These are phyloP conservation scores for Lachnellula cervina DNA, from an alignment of 2,329 filamentous ascomycete species.

Conservation along the genomic window DNA sequence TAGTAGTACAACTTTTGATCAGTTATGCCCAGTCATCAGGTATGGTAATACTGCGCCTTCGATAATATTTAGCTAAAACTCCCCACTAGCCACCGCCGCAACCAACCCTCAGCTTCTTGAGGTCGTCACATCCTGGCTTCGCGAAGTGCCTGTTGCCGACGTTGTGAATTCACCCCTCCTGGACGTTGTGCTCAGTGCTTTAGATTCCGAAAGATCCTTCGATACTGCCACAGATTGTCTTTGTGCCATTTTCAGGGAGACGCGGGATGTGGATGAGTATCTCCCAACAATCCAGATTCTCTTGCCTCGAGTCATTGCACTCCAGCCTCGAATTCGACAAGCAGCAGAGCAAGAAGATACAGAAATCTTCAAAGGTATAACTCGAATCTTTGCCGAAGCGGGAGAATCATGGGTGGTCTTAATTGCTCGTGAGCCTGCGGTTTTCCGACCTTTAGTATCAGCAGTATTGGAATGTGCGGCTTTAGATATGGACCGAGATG, in stretches of 20 bases:
- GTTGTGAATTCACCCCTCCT: slow-evolving; percentile 84
- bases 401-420: slow-evolving; percentile 92
- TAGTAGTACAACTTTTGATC: slow-evolving; percentile 81
- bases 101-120: slow-evolving; percentile 88
- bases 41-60: slow-evolving; percentile 41
- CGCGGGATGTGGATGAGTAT: slow-evolving; percentile 87
- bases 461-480: slow-evolving; percentile 87
- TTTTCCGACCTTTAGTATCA: slow-evolving; percentile 83
- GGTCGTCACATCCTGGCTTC: slow-evolving; percentile 94
- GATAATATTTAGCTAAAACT: slow-evolving; percentile 21
- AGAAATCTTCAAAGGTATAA: slow-evolving; percentile 82
- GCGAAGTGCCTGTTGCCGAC: slow-evolving; percentile 79
- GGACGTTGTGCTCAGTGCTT: slow-evolving; percentile 70
- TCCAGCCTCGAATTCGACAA: slow-evolving; percentile 71
- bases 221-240: slow-evolving; percentile 89
- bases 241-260: slow-evolving; percentile 87
- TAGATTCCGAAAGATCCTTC: slow-evolving; percentile 72
- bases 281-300: slow-evolving; percentile 75
- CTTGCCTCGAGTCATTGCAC: slow-evolving; percentile 72
- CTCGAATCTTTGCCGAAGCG: slow-evolving; percentile 85
- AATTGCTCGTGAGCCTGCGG: slow-evolving; percentile 74
- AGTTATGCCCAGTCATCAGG: slow-evolving; percentile 90
- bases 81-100: slow-evolving; percentile 60
- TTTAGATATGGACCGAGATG: slow-evolving; percentile 82
- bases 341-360: slow-evolving; percentile 75